phyloP scores from a whole-genome alignment of 306 rosid genomes.

The Medicago truncatula region DNA sequence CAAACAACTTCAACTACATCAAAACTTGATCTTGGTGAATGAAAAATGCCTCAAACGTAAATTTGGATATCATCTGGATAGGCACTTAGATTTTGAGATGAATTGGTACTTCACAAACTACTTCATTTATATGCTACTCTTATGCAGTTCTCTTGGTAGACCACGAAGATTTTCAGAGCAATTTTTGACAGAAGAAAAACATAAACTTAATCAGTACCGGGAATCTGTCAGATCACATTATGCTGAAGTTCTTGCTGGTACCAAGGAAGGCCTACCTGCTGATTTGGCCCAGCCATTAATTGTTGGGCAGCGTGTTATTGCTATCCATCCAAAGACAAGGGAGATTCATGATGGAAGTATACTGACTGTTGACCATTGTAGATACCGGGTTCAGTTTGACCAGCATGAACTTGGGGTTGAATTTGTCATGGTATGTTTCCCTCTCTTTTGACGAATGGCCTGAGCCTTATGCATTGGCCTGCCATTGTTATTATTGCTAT shows the following conservation, averaged over 20 bases:
- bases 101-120: conserved; percentile 35
- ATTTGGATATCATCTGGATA: background rate
- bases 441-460: conserved; percentile 31
- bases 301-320: conserved; percentile 84
- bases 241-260: conserved; percentile 84
- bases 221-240: conserved; percentile 87
- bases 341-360: conserved; percentile 87
- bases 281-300: conserved; percentile 87
- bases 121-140: conserved; percentile 41
- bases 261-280: conserved; percentile 87
- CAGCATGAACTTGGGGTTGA: conserved; percentile 83
- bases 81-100: conserved; percentile 25
- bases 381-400: conserved; percentile 83
- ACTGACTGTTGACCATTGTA: conserved; percentile 70
- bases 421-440: conserved; percentile 72
- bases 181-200: conserved; percentile 82
- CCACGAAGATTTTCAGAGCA: conserved; percentile 90
- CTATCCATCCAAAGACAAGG: conserved; percentile 79
- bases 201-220: conserved; percentile 85
- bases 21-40: conserved; percentile 4
- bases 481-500: conserved; percentile 18
- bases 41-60: background rate
- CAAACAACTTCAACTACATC: background rate
- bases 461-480: conserved; percentile 4
- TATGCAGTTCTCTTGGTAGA: conserved; percentile 91